Conservation (phyloP, 805 yeast species). For the Candida sakaeoensis region DNA sequence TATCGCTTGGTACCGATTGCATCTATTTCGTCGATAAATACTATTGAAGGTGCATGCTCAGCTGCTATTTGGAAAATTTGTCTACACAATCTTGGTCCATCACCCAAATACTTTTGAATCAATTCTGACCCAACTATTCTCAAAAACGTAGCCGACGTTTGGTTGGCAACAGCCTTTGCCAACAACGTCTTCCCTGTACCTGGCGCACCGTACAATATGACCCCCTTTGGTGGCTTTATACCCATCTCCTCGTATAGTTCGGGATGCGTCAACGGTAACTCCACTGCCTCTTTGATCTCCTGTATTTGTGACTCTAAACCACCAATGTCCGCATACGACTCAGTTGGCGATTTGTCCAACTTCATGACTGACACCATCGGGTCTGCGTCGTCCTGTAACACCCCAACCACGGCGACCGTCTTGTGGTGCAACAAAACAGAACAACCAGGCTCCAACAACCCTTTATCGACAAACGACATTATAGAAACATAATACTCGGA, state of each 20-base stretch:
- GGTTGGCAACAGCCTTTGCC: constrained; percentile 98
- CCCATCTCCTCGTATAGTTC: constrained; percentile 98
- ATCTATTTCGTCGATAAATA: constrained; percentile 96
- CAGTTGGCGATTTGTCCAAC: constrained; percentile 95
- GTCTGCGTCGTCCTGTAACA: constrained; percentile 95
- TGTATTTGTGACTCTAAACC: constrained; percentile 95
- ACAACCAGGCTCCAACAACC: constrained; percentile 93
- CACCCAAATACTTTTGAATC: constrained; percentile 95
- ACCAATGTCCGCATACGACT: constrained; percentile 94
- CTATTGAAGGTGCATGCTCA: constrained; percentile 97
- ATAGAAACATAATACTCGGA: constrained; percentile 97
- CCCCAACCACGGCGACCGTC: constrained; percentile 95
- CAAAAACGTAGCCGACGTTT: constrained; percentile 92
- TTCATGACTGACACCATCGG: constrained; percentile 98
- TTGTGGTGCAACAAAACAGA: constrained; percentile 93
- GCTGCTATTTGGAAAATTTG: constrained; percentile 96
- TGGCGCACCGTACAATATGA: constrained; percentile 93
- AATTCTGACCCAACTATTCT: constrained; percentile 96
- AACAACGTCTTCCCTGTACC: constrained; percentile 95
- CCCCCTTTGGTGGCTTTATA: constrained; percentile 97
- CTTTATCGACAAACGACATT: constrained; percentile 94
- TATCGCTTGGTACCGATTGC: constrained; percentile 99
- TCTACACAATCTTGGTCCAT: constrained; percentile 92
- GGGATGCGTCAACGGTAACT: constrained; percentile 92
- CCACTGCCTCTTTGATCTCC: constrained; percentile 96